A percentile compares a stretch with the other conserved stretches of the same genome.
Conservation (phyloP, 306 rosid genomes). For the Sphenostylis stenocarpa region DNA sequence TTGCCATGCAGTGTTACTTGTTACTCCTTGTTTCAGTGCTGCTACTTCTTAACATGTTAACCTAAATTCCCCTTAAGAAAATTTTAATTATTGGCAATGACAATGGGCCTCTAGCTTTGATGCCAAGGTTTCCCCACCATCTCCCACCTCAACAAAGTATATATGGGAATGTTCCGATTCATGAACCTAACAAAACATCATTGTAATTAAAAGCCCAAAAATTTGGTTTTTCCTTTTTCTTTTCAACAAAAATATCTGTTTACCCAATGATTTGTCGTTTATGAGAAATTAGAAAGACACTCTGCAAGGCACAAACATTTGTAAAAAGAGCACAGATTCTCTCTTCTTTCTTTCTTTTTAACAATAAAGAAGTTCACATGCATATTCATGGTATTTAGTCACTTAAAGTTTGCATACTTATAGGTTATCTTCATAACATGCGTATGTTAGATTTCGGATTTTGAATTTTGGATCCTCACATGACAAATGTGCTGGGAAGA, state of each 20-base stretch:
- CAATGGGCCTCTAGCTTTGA: constrained; percentile 22
- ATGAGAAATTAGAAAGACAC: constrained; percentile 13
- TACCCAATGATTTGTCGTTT: constrained; percentile 11
- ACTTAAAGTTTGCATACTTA: background rate
- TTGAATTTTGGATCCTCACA: background rate
- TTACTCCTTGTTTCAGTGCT: constrained; percentile 14
- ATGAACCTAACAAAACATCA: background rate
- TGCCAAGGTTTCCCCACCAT: constrained; percentile 23
- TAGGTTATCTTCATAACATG: too few species aligned
- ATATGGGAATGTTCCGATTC: constrained; percentile 34
- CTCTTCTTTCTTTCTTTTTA: background rate
- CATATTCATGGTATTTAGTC: background rate
- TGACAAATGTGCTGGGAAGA: constrained; percentile 1
- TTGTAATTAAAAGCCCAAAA: constrained; percentile 19
- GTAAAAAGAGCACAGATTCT: background rate
- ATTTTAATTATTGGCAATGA: constrained; percentile 1
- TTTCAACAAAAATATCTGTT: background rate
- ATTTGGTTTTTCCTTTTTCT: background rate
- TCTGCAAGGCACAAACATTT: background rate
- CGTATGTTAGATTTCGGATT: too few species aligned
- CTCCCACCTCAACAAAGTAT: constrained; percentile 14
- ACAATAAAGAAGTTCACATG: background rate
- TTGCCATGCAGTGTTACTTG: constrained; percentile 40
- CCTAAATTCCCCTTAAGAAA: constrained; percentile 4
- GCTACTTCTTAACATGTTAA: constrained; percentile 4